A percentile compares a stretch with the other conserved stretches of the same genome.
Evolutionary conservation across 805 yeast genomes (phyloP).

Genomic region (Starmerella stellata): DNA sequence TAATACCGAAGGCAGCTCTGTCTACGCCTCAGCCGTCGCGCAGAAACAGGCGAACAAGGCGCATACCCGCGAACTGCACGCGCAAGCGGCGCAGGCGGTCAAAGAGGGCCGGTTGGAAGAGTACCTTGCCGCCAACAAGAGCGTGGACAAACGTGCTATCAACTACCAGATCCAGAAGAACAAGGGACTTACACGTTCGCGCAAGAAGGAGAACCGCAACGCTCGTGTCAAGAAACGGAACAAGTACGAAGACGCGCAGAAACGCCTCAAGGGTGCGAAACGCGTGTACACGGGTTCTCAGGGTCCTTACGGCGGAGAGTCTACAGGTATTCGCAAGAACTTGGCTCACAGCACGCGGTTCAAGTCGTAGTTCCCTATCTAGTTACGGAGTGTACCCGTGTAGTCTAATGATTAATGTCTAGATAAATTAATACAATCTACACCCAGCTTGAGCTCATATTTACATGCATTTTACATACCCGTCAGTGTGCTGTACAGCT

Average conservation of each 20-base stretch:
- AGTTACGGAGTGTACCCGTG: too few relatives aligned
- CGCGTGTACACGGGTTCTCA: conserved; percentile 63
- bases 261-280: conserved; percentile 78
- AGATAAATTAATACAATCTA: too few relatives aligned
- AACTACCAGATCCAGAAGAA: conserved; percentile 89
- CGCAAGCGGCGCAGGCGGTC: conserved; percentile 56
- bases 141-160: conserved; percentile 82
- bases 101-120: conserved; percentile 71
- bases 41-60: conserved; percentile 35
- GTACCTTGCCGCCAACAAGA: conserved; percentile 45
- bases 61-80: conserved; percentile 41
- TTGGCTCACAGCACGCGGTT: conserved; percentile 68
- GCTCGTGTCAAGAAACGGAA: conserved; percentile 96
- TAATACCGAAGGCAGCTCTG: conserved; percentile 5
- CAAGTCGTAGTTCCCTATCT: conserved; percentile 3
- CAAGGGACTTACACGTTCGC: conserved; percentile 83
- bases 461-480: too few relatives aligned
- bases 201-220: conserved; percentile 86
- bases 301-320: conserved; percentile 81
- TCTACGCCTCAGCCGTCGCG: conserved; percentile 23
- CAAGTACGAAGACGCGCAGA: conserved; percentile 86
- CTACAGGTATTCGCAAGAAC: conserved; percentile 93
- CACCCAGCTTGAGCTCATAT: too few relatives aligned
- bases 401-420: too few relatives aligned
- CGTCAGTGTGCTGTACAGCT: too few relatives aligned